Evolutionary conservation across 2,329 filamentous ascomycete genomes (phyloP).

Genomic region (Fusarium sp.): DNA sequence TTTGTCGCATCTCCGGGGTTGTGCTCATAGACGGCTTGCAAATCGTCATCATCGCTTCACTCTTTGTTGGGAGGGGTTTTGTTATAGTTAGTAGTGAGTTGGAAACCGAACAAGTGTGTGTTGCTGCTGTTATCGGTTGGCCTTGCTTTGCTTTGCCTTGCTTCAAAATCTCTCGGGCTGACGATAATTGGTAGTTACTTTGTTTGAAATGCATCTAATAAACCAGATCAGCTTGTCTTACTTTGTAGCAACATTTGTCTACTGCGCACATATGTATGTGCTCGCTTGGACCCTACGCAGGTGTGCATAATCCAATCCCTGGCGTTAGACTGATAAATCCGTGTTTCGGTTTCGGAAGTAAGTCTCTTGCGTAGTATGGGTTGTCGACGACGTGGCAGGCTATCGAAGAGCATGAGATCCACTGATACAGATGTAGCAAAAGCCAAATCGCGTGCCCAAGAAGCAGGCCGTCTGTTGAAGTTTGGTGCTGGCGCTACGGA

Average conservation of each 20-base stretch:
- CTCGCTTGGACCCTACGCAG: not conserved
- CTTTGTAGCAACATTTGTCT: not conserved
- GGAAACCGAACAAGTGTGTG: too few relatives aligned
- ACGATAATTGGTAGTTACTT: not conserved
- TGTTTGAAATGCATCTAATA: not conserved
- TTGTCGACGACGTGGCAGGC: slow-evolving; percentile 38
- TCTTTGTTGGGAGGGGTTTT: too few relatives aligned
- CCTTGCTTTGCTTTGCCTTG: not conserved
- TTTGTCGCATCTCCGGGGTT: slow-evolving; percentile 6
- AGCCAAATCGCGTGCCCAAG: slow-evolving; percentile 8
- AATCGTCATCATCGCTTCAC: slow-evolving; percentile 1
- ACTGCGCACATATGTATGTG: not conserved
- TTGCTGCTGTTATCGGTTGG: not conserved
- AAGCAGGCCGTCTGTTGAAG: slow-evolving; percentile 19
- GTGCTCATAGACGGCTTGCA: not conserved
- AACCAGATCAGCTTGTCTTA: slow-evolving; percentile 8
- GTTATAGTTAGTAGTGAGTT: too few relatives aligned
- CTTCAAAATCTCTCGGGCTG: not conserved
- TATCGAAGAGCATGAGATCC: slow-evolving; percentile 24
- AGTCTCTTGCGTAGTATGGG: slow-evolving; percentile 2
- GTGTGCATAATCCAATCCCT: slow-evolving; percentile 4
- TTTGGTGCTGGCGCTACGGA: slow-evolving; percentile 1
- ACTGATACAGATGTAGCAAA: slow-evolving; percentile 8
- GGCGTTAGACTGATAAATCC: slow-evolving; percentile 4
- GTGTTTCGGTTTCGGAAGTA: slow-evolving; percentile 32